A percentile compares a stretch with the other conserved stretches of the same genome.
Conservation (phyloP, 1,139 yeast genomes). For the Debaryomycetaceae sp. region DNA sequence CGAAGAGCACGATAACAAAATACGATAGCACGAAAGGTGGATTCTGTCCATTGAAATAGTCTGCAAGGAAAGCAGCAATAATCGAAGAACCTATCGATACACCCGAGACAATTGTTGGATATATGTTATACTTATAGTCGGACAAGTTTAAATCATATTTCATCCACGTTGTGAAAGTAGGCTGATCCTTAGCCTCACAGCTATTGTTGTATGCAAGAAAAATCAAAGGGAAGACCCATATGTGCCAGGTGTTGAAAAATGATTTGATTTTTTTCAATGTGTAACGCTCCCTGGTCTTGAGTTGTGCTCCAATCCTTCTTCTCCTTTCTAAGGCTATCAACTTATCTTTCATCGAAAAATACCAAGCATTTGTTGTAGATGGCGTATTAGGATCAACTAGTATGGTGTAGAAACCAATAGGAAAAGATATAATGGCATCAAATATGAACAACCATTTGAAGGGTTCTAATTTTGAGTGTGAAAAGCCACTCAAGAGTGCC, state of each 20-base stretch:
- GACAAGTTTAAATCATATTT: constrained; percentile 36
- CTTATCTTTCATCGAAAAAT: constrained; percentile 28
- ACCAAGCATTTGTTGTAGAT: constrained; percentile 36
- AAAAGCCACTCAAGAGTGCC: constrained; percentile 29
- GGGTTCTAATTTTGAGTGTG: constrained; percentile 15
- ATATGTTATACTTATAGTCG: constrained; percentile 39
- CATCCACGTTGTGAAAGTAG: constrained; percentile 50
- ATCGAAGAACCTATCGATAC: constrained; percentile 36
- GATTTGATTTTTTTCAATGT: constrained; percentile 33
- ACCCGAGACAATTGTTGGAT: constrained; percentile 41
- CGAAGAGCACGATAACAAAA: constrained; percentile 31
- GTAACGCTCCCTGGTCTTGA: constrained; percentile 41
- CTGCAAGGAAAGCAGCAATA: constrained; percentile 34
- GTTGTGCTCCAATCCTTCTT: constrained; percentile 35
- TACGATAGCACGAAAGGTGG: constrained; percentile 23
- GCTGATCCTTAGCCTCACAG: constrained; percentile 35
- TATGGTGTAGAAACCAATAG: constrained; percentile 43
- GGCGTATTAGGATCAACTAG: constrained; percentile 43
- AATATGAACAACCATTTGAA: constrained; percentile 55
- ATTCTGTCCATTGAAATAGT: constrained; percentile 33
- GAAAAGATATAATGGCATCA: constrained; percentile 50
- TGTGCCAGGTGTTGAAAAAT: constrained; percentile 42
- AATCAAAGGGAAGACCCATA: constrained; percentile 37
- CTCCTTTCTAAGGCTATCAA: constrained; percentile 31
- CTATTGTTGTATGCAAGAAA: constrained; percentile 46